Base-by-base conservation (phyloP, 2,329 filamentous ascomycete genomes). In the Talaromyces pinophilus region DNA sequence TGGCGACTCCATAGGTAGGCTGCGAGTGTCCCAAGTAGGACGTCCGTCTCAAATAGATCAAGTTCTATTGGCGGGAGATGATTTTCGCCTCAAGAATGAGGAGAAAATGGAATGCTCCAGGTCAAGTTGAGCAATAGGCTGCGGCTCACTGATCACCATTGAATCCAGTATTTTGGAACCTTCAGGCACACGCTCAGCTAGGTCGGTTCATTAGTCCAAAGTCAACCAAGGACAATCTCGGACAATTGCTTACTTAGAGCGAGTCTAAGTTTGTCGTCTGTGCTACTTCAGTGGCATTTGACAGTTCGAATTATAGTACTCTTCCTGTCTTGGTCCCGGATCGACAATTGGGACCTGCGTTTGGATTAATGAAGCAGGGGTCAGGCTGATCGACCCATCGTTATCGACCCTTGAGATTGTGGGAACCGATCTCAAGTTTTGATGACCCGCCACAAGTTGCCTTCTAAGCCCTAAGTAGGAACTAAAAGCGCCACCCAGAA, bases 381-480 rank as follows among this genome's bases (percentile, higher is more conserved):
- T 67, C 66, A 68, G 60, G 60, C 59, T 70, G 71, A 74, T 72
- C 71, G 67, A 40, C 70, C 60, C 61, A 61, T 67, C 38, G 55
- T 61, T 65, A 68, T 64, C 69, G 67, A 65, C 67, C 65, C 67
- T 65, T 42, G 19, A 67, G 63, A 63, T 50, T 67, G 63, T 65
- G 66, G 61, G 63, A 67, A 65, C 46, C 54, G 68, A 67, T 61
- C 44, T 55, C 59, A 69, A 7, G 30, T 69, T 64, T 63, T 67
- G n/a, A 50, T 40, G 50, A 63, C 67, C 40, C 62, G 65, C 62
- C 52, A 65, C 62, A 62, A 59, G 62, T 68, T 33, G 25, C 28
- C 65, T 55, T 64, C 59, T 61, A 67, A 64, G 65, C 62, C 66
- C 52, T 64, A 63, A 62, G 59, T 64, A 71, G 68, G 68, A 67